phyloP scores from a whole-genome alignment of 352 stramenopile genomes.

The Phytopythium helicoides region DNA sequence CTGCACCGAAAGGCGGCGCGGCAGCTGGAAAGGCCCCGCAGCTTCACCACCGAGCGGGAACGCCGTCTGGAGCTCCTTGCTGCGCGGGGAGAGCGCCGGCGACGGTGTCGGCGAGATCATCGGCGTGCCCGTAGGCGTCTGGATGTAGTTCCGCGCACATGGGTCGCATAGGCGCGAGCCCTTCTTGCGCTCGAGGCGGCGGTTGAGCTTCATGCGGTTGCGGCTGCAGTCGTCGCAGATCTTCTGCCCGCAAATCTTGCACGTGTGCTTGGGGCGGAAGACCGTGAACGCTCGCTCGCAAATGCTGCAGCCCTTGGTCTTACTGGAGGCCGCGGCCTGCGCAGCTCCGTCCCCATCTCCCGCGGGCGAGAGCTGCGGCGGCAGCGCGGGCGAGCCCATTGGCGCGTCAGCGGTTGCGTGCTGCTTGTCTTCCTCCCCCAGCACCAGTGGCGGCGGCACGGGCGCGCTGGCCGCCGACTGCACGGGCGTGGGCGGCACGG shows the following conservation, averaged over 20 bases:
- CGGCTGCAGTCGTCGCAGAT: constrained; percentile 86
- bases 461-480: not conserved
- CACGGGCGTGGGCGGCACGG: constrained; percentile 12
- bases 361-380: not conserved
- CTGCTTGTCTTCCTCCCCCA: constrained; percentile 40
- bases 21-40: constrained; percentile 4
- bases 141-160: constrained; percentile 62
- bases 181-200: constrained; percentile 61
- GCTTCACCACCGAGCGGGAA: not conserved
- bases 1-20: constrained; percentile 21
- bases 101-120: constrained; percentile 25
- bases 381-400: too few species aligned
- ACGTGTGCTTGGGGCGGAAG: constrained; percentile 81
- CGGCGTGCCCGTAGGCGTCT: constrained; percentile 27
- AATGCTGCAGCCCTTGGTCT: constrained; percentile 44
- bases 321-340: constrained; percentile 10
- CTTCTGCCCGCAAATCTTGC: constrained; percentile 63
- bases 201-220: constrained; percentile 73
- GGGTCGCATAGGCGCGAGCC: constrained; percentile 70
- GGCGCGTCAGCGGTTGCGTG: too few species aligned
- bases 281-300: constrained; percentile 76
- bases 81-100: constrained; percentile 16
- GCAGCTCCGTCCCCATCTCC: constrained; percentile 21
- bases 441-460: constrained; percentile 24
- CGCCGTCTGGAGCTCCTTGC: constrained; percentile 8